A percentile compares a stretch with the other conserved stretches of the same genome.
These are phyloP conservation scores for Syzygium aromaticum DNA, from an alignment of 345 rosid genomes.

Conservation along the genomic window DNA sequence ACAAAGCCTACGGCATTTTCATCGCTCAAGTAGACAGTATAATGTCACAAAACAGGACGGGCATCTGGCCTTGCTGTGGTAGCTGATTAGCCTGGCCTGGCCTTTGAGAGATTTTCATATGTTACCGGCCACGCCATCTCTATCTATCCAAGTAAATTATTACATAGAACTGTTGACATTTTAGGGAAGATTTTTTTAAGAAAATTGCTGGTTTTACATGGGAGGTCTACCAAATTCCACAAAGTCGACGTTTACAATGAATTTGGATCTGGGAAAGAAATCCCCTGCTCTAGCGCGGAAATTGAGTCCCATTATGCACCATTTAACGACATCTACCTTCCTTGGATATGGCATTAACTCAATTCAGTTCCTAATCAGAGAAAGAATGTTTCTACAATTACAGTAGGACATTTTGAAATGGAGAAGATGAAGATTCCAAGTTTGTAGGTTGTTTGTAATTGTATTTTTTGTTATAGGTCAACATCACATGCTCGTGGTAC, in stretches of 20 bases:
- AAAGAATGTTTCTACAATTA: background rate
- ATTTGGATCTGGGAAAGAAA: background rate
- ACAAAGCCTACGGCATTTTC: background rate
- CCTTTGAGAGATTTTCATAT: background rate
- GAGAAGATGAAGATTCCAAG: background rate
- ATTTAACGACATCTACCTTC: background rate
- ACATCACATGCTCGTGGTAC: background rate
- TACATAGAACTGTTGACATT: background rate
- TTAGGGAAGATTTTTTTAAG: background rate
- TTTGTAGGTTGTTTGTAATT: background rate
- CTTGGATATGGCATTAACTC: background rate
- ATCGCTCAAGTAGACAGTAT: background rate
- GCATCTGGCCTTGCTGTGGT: background rate
- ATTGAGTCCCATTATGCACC: background rate
- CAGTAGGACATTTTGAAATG: background rate
- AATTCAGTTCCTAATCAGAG: background rate
- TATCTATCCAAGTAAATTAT: background rate
- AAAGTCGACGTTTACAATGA: background rate
- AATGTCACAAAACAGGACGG: background rate
- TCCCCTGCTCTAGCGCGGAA: background rate
- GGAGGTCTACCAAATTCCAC: background rate
- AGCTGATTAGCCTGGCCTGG: background rate
- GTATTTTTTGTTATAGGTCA: background rate
- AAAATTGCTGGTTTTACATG: background rate
- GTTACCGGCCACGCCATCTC: background rate